These are phyloP conservation scores for Salisapilia sapeloensis DNA, from an alignment of 352 stramenopile genomes.

Conservation along the genomic window DNA sequence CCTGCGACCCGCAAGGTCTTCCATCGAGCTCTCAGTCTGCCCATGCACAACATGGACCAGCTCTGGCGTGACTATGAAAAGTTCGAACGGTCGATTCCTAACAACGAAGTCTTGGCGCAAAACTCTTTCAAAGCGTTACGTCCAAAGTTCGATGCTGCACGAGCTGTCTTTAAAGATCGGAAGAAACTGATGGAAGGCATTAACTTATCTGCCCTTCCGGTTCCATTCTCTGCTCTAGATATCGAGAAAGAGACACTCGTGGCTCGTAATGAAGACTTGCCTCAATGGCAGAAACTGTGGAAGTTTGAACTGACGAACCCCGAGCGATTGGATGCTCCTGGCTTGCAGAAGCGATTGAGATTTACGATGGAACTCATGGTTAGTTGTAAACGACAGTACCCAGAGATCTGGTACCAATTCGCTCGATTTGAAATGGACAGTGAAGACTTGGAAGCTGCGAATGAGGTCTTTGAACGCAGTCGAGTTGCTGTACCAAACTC, in stretches of 20 bases:
- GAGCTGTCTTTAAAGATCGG: slow-evolving; percentile 60
- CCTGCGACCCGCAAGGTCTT: slow-evolving; percentile 69
- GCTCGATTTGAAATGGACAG: slow-evolving; percentile 60
- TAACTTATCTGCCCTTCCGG: slow-evolving; percentile 48
- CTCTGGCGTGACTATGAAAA: slow-evolving; percentile 82
- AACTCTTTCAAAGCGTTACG: slow-evolving; percentile 84
- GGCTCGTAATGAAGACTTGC: slow-evolving; percentile 18
- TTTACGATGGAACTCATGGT: slow-evolving; percentile 75
- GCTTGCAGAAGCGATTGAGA: slow-evolving; percentile 61
- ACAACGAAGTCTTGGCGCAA: slow-evolving; percentile 70
- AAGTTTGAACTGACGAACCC: slow-evolving; percentile 66
- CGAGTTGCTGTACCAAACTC: slow-evolving; percentile 67
- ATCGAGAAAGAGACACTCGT: slow-evolving; percentile 3
- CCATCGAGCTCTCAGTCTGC: slow-evolving; percentile 62
- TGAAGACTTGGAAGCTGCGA: slow-evolving; percentile 52
- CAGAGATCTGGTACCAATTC: slow-evolving; percentile 79
- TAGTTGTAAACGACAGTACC: slow-evolving; percentile 54
- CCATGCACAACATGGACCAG: slow-evolving; percentile 57
- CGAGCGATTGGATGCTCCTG: slow-evolving; percentile 59
- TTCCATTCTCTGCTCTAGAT: slow-evolving; percentile 11
- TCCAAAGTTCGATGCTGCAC: slow-evolving; percentile 65
- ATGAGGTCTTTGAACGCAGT: slow-evolving; percentile 44
- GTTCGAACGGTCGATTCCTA: slow-evolving; percentile 74
- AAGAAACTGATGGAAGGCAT: slow-evolving; percentile 72
- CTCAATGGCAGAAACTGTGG: slow-evolving; percentile 62